Percentiles rank a stretch among this genome's conserved stretches.
Conservation (phyloP, 306 rosid species). For the Cucumis hystrix region DNA sequence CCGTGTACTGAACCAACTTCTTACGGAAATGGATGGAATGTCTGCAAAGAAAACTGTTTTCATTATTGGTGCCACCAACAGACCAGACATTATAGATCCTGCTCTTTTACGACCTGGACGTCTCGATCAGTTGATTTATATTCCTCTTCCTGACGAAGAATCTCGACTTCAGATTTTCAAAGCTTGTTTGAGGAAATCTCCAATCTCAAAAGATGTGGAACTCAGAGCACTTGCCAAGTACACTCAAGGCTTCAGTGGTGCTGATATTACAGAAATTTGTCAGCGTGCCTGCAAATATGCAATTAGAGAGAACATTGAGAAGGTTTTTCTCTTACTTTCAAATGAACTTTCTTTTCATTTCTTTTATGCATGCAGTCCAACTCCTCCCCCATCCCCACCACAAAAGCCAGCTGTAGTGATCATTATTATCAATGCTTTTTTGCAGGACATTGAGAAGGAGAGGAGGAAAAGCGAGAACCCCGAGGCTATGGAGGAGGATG, state of each 20-base stretch:
- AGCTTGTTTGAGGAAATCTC: constrained; percentile 92
- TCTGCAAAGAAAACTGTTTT: constrained; percentile 94
- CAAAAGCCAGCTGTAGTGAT: not conserved
- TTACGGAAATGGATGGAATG: constrained; percentile 98
- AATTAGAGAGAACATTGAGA: constrained; percentile 91
- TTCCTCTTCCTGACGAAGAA: constrained; percentile 96
- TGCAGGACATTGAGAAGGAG: constrained; percentile 86
- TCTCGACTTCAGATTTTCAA: constrained; percentile 77
- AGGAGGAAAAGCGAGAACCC: constrained; percentile 78
- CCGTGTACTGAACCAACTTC: constrained; percentile 90
- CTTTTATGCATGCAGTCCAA: not conserved
- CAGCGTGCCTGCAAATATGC: constrained; percentile 97
- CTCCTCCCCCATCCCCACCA: not conserved
- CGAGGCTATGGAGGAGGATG: constrained; percentile 93
- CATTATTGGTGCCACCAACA: constrained; percentile 91
- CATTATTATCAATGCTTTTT: not conserved
- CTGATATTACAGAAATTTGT: constrained; percentile 93
- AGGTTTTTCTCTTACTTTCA: constrained; percentile 25
- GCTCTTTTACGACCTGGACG: constrained; percentile 98
- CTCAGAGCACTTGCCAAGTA: constrained; percentile 89
- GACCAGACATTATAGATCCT: constrained; percentile 95
- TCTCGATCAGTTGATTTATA: constrained; percentile 90
- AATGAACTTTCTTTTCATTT: not conserved
- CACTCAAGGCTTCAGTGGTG: constrained; percentile 96
- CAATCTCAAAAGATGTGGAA: constrained; percentile 79